Base-by-base conservation (phyloP, 208 protist genomes). In the Leishmania mexicana region DNA sequence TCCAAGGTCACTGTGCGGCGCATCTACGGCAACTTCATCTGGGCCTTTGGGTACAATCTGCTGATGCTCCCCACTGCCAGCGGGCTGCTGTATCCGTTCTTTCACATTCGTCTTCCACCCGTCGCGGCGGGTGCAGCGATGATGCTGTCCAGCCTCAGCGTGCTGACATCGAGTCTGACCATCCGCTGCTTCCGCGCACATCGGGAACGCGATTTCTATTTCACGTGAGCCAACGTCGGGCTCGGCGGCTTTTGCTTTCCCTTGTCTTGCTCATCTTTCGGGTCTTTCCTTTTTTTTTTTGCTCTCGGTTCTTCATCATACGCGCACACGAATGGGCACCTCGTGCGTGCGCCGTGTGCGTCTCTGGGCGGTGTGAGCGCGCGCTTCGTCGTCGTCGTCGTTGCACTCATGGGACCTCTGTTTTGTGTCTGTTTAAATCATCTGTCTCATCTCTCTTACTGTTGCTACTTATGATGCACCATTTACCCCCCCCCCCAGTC, bases 11-110 rank as follows among this genome's bases (percentile, higher is more conserved):
- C 93, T 47, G 88, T 97, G 78, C 89, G 81, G 5, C 87, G 89
- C 57, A 95, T 98, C 71, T 95, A 97, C 65, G 92, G 88, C 17
- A 98, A 98, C 88, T 96, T 98, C 86, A 72, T 90, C 4, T 98
- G 96, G 95, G 93, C 96, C 42, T 95, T 97, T 81, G 83, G 85
- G 28, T 98, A 97, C 90, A 98, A 98, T 79, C 1, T 95, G 31
- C 49, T 97, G 51, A 96, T 97, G 88, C 80, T 98, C 42, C 95
- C 96, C 47, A 24, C 97, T 42, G 96, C 96, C 38, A 94, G 90
- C 62, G 95, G 95, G 0, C 79, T 94, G 42, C 79, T 97, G 35
- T 97, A 88, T 75, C 95, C 95, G 21, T 38, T 96, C 5, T 57
- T 97, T 17, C 88, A 89, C 53, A 49, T 89, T 19, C 90, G 89